These are phyloP conservation scores for Bauhinia variegata DNA, from an alignment of 306 rosid genomes.

Conservation along the genomic window DNA sequence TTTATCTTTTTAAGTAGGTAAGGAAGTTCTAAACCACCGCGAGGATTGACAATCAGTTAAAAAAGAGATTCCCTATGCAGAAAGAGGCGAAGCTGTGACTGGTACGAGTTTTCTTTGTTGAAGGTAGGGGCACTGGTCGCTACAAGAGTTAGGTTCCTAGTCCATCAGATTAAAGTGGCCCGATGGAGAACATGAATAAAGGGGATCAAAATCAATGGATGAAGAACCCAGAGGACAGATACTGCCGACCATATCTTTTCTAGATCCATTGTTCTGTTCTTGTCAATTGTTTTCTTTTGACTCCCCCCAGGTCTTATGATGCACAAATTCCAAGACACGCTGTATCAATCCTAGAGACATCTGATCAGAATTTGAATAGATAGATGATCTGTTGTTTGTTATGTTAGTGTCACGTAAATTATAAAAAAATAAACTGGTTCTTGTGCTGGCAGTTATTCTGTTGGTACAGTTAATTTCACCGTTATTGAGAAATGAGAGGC, in stretches of 20 bases:
- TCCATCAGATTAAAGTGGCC: constrained; percentile 50
- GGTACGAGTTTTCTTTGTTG: neutral
- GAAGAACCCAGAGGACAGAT: constrained; percentile 57
- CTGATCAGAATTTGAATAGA: constrained; percentile 38
- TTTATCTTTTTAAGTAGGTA: constrained; percentile 31
- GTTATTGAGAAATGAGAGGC: constrained; percentile 45
- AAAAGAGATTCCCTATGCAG: constrained; percentile 20
- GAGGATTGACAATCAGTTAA: constrained; percentile 35
- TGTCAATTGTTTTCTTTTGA: constrained; percentile 31
- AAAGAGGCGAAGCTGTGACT: constrained; percentile 17
- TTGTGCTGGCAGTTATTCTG: constrained; percentile 61
- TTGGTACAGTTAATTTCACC: constrained; percentile 60
- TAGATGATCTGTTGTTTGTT: neutral
- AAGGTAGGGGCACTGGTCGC: constrained; percentile 22
- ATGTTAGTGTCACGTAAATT: constrained; percentile 18
- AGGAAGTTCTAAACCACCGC: constrained; percentile 35
- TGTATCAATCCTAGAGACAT: constrained; percentile 35
- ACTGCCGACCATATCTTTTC: constrained; percentile 65
- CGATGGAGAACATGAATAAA: constrained; percentile 58
- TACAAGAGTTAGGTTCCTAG: constrained; percentile 32
- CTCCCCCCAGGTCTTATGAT: constrained; percentile 34
- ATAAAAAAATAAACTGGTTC: constrained; percentile 26
- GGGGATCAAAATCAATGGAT: constrained; percentile 55
- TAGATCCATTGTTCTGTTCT: constrained; percentile 61
- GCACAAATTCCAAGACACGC: constrained; percentile 63